Percentiles rank a stretch among this genome's conserved stretches.
Conservation (phyloP, 257 asterid genomes). For the Capsicum chinense region DNA sequence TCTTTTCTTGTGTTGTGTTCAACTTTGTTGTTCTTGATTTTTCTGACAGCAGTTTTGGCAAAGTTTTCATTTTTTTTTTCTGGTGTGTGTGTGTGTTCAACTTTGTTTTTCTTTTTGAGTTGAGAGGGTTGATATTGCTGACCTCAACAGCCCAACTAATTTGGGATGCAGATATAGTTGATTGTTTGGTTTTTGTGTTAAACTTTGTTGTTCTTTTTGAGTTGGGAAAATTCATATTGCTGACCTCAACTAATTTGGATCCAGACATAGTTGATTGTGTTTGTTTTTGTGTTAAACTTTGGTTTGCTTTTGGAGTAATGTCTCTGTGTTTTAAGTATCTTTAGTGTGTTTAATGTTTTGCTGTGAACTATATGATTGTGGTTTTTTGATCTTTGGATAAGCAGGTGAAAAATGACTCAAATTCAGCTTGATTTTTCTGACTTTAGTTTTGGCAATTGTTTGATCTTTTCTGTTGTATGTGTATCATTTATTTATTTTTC, state of each 20-base stretch:
- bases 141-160: too few relatives aligned
- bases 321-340: not conserved
- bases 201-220: not conserved
- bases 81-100: not conserved
- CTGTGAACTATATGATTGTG: not conserved
- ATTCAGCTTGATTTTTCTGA: slow-evolving; percentile 29
- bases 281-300: not conserved
- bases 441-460: too few relatives aligned
- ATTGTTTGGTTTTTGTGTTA: not conserved
- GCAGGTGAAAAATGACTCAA: slow-evolving; percentile 46
- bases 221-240: not conserved
- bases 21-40: not conserved
- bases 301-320: not conserved
- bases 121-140: too few relatives aligned
- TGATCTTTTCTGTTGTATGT: not conserved
- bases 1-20: not conserved
- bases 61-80: not conserved
- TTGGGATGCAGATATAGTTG: too few relatives aligned
- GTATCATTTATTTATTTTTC: not conserved
- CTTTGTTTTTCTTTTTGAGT: not conserved
- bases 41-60: not conserved
- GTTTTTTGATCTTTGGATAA: not conserved
- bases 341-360: not conserved
- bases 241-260: not conserved
- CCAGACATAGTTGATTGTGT: slow-evolving; percentile 6